These are phyloP conservation scores for Hypomontagnella monticulosa DNA, from an alignment of 495 filamentous ascomycete genomes.

Conservation along the genomic window DNA sequence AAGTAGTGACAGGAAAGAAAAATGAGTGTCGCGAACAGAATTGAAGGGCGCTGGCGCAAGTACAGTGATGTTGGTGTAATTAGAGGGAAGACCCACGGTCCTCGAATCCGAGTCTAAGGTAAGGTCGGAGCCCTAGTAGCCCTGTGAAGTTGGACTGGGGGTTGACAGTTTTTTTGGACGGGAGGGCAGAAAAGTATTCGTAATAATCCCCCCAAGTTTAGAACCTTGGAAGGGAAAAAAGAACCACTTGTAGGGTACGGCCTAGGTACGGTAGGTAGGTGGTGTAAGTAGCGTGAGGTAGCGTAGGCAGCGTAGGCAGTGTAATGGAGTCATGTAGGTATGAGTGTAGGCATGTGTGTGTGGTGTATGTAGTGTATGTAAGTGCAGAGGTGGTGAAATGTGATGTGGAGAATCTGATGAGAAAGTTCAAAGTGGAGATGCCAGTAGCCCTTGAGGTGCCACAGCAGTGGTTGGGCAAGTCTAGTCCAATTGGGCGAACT, in stretches of 20 bases:
- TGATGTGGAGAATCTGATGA: conserved; percentile 12
- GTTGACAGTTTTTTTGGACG: neutral
- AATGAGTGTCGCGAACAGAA: conserved; percentile 35
- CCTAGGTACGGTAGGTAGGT: conserved; percentile 14
- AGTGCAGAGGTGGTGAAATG: too few relatives aligned
- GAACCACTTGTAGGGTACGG: conserved; percentile 27
- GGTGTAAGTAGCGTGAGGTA: too few relatives aligned
- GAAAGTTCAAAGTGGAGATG: conserved; percentile 12
- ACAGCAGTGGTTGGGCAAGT: conserved; percentile 7
- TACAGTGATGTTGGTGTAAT: conserved; percentile 6
- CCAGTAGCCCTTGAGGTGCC: too few relatives aligned
- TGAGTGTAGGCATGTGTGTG: too few relatives aligned
- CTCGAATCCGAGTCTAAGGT: conserved; percentile 22
- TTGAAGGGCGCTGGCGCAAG: conserved; percentile 34
- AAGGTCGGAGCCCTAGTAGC: conserved; percentile 18
- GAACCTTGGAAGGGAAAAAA: conserved; percentile 1
- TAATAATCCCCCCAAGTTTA: conserved; percentile 2
- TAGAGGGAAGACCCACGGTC: conserved; percentile 18
- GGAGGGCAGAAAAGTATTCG: conserved; percentile 9
- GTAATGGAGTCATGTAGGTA: too few relatives aligned
- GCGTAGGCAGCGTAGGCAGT: too few relatives aligned
- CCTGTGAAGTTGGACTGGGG: conserved; percentile 23
- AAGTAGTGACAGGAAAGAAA: conserved; percentile 21
- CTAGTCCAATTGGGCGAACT: conserved; percentile 15
- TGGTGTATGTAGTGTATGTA: too few relatives aligned